Evolutionary conservation across 2,329 filamentous ascomycete species (phyloP).

Genomic region (Coleophoma cylindrospora): DNA sequence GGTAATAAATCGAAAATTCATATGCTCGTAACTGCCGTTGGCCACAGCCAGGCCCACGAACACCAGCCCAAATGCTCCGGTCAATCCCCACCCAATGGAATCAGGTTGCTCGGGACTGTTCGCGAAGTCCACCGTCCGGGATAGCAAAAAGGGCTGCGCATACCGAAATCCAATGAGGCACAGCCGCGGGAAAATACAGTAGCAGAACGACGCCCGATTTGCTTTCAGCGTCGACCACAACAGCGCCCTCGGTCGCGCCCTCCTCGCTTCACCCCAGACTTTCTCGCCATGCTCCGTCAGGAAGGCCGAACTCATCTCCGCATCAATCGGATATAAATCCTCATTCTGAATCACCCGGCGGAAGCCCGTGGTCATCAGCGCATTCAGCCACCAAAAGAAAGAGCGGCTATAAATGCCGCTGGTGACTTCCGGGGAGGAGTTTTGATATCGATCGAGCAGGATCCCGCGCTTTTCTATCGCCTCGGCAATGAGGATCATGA

Average conservation of each 20-base stretch:
- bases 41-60: constrained; percentile 23
- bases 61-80: constrained; percentile 23
- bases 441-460: constrained; percentile 1
- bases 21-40: constrained; percentile 16
- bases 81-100: constrained; percentile 23
- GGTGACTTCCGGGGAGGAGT: constrained; percentile 6
- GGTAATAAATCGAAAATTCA: constrained; percentile 13
- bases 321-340: constrained; percentile 12
- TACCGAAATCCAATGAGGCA: constrained; percentile 19
- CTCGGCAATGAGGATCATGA: constrained; percentile 12
- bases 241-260: constrained; percentile 6
- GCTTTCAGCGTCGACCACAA: constrained; percentile 16
- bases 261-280: constrained; percentile 8
- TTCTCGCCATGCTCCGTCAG: constrained; percentile 6
- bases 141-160: constrained; percentile 21
- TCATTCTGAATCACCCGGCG: constrained; percentile 5
- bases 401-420: constrained; percentile 13
- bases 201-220: constrained; percentile 8
- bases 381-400: constrained; percentile 14
- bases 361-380: constrained; percentile 12
- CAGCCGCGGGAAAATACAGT: constrained; percentile 15
- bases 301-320: background rate
- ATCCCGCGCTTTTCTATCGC: constrained; percentile 9
- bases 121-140: constrained; percentile 14
- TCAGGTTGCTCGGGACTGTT: constrained; percentile 14